A percentile compares a stretch with the other conserved stretches of the same genome.
These are phyloP conservation scores for Wallacemonas collosoma DNA, from an alignment of 208 protist genomes.

Conservation along the genomic window DNA sequence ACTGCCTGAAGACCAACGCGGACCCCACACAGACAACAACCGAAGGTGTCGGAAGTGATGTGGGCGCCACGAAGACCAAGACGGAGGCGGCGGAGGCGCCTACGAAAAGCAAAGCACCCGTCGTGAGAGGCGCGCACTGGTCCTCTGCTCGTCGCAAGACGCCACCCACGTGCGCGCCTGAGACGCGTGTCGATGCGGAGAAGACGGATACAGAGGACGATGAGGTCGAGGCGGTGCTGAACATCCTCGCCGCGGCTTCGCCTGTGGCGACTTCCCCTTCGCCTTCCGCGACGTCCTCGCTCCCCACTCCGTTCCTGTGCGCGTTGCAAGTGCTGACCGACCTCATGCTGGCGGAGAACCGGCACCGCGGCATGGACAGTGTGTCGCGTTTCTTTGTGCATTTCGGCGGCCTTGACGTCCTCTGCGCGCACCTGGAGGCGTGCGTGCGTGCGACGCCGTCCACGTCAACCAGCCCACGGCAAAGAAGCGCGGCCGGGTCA, in stretches of 20 bases:
- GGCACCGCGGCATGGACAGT: conserved; percentile 9
- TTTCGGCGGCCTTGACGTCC: conserved; percentile 33
- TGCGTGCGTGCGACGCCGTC: background rate
- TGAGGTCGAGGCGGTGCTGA: too few relatives aligned
- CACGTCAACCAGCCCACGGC: background rate
- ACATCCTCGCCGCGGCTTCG: too few relatives aligned
- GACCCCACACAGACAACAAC: background rate
- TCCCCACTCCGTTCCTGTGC: background rate
- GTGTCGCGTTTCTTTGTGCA: conserved; percentile 37
- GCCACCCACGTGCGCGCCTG: too few relatives aligned
- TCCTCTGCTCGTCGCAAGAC: too few relatives aligned
- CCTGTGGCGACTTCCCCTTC: conserved; percentile 17
- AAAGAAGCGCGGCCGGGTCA: background rate
- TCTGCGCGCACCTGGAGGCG: conserved; percentile 20
- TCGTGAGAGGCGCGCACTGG: too few relatives aligned
- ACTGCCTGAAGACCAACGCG: conserved; percentile 9
- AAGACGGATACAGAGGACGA: too few relatives aligned
- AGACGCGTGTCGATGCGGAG: too few relatives aligned
- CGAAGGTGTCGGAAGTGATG: background rate
- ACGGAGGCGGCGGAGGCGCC: too few relatives aligned
- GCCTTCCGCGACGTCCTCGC: background rate
- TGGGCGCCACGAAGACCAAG: too few relatives aligned
- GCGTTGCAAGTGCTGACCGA: conserved; percentile 29
- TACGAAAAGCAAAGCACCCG: too few relatives aligned
- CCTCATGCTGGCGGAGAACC: conserved; percentile 46